Evolutionary conservation across 176 grass and related monocot genomes (phyloP).

Genomic region (Calamus simplicifolius): DNA sequence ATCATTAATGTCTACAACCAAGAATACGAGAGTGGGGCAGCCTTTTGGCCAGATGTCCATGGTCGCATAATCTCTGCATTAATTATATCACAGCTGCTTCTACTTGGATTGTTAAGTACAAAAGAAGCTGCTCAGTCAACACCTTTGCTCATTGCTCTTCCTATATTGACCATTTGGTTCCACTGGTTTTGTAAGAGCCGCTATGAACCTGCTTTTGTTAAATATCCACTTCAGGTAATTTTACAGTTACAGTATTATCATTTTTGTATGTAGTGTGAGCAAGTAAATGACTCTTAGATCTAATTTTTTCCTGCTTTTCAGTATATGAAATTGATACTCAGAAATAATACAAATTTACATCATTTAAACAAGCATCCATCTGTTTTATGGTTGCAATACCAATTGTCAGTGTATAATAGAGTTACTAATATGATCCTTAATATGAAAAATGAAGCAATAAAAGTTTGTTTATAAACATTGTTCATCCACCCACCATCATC

Average conservation of each 20-base stretch:
- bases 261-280: too few relatives aligned
- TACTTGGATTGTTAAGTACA: constrained; percentile 16
- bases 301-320: too few relatives aligned
- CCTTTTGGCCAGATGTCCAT: constrained; percentile 20
- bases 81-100: constrained; percentile 11
- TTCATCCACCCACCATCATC: too few relatives aligned
- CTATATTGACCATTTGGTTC: constrained; percentile 12
- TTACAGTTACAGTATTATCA: neutral
- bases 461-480: too few relatives aligned
- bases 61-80: constrained; percentile 9
- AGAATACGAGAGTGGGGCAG: constrained; percentile 11
- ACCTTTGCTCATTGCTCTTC: constrained; percentile 3
- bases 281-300: too few relatives aligned
- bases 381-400: too few relatives aligned
- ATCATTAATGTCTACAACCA: constrained; percentile 11
- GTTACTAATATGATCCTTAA: too few relatives aligned
- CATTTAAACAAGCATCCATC: too few relatives aligned
- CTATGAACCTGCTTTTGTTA: constrained; percentile 15
- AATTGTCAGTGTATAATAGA: too few relatives aligned
- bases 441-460: too few relatives aligned
- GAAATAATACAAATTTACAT: too few relatives aligned
- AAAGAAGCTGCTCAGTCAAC: neutral
- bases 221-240: constrained; percentile 17
- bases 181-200: constrained; percentile 8
- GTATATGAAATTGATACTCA: too few relatives aligned